Evolutionary conservation across 2,329 filamentous ascomycete genomes (phyloP), one percentile per base, ranked within the genome.

Genomic region (Pestalotiopsis sp.): DNA sequence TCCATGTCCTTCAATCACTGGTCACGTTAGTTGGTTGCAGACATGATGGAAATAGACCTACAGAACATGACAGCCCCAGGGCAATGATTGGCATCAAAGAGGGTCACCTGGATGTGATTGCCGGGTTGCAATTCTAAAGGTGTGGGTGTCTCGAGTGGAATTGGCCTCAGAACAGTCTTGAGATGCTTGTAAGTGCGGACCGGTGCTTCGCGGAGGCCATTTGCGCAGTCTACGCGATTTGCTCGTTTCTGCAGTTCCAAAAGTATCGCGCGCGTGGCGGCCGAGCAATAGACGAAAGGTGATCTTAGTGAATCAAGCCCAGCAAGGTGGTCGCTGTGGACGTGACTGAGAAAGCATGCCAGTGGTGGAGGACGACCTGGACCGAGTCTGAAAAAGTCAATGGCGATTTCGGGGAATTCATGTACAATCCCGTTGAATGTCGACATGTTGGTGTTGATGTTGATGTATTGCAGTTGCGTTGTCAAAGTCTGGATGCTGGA

Each of bases 71-170:
- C 93, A 20, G 94, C 91, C 0, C 95, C 95, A 0, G 92, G 87
- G 74, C 95, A 98, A 77, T 98, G 95, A 74, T 98, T 98, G 1
- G 95, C 94, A 81, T 97, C 92, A 65, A 98, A 88, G 0, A 98
- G 84, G 0, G 94, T 98, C 20, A 97, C 93, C 61, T 90, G 89
- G 27, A 98, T 89, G n/a, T 81, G 82, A 61, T 87, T 86, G 1
- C 88, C 88, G 0, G 91, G 93, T 1, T 84, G 85, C 2, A 98
- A 84, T 74, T 97, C 93, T 61, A 98, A 88, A 3, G 82, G 80
- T 0, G 91, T 95, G 0, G 94, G 93, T 0, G 93, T 94, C 64
- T 96, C 91, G 9, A 97, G 81, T 0, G 95, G 95, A 39, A 98
- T 86, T 0, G 94, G 87, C 80, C 95, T 94, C 65, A 97, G 81